Percentiles rank a stretch among this genome's conserved stretches.
phyloP scores from a whole-genome alignment of 2,329 filamentous ascomycete species.

The Aureobasidium melanogenum region DNA sequence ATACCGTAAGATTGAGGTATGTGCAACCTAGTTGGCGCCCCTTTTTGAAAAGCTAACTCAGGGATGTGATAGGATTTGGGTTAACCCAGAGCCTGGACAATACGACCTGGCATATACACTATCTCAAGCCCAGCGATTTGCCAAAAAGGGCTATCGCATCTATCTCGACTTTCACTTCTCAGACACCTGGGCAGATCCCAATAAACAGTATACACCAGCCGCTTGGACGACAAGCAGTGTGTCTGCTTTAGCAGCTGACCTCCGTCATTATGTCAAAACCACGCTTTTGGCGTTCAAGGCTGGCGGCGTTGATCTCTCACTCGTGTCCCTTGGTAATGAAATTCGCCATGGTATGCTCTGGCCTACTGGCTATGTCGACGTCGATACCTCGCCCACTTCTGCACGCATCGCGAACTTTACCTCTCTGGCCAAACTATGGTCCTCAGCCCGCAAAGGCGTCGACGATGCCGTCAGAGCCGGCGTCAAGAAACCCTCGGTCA shows the following conservation, averaged over 20 bases:
- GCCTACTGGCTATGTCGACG: constrained; percentile 22
- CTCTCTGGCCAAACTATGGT: constrained; percentile 24
- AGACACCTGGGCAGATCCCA: constrained; percentile 25
- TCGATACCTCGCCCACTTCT: not conserved
- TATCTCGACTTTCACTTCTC: constrained; percentile 30
- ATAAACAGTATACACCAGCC: constrained; percentile 26
- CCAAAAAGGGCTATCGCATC: constrained; percentile 28
- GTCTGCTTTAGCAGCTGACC: constrained; percentile 21
- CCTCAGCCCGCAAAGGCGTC: constrained; percentile 23
- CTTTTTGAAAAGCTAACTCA: not conserved
- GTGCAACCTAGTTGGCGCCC: too few relatives aligned
- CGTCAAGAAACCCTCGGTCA: constrained; percentile 23
- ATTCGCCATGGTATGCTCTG: constrained; percentile 31
- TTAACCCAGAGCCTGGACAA: constrained; percentile 20
- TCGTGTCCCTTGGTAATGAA: constrained; percentile 35
- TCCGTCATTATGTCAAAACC: constrained; percentile 27
- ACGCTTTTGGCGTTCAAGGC: constrained; percentile 33
- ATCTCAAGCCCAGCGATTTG: constrained; percentile 26
- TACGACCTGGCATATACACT: constrained; percentile 27
- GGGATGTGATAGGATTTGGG: constrained; percentile 19
- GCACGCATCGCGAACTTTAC: constrained; percentile 25
- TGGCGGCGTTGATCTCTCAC: constrained; percentile 31
- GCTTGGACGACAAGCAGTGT: constrained; percentile 27
- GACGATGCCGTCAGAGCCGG: constrained; percentile 25
- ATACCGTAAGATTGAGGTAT: constrained; percentile 24